Percentiles rank a stretch among this genome's conserved stretches.
These are phyloP conservation scores for Aureobasidium sp. DNA, from an alignment of 2,329 filamentous ascomycete genomes.

Conservation along the genomic window DNA sequence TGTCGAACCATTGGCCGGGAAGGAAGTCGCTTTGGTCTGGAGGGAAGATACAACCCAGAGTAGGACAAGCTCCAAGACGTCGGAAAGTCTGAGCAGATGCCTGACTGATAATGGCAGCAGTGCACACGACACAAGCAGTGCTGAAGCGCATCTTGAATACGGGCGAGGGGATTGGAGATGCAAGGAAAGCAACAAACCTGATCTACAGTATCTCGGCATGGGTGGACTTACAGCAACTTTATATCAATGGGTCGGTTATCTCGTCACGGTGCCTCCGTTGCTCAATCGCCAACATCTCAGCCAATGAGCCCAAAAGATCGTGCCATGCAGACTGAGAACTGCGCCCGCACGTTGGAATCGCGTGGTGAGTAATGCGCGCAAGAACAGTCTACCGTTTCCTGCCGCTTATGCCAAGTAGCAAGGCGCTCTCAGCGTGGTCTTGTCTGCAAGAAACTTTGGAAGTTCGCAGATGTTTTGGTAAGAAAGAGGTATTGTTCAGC, in stretches of 20 bases:
- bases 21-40: slow-evolving; percentile 69
- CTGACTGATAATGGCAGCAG: neutral
- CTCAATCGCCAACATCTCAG: neutral
- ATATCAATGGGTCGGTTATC: neutral
- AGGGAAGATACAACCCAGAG: slow-evolving; percentile 48
- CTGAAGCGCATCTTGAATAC: slow-evolving; percentile 1
- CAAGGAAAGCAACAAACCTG: neutral
- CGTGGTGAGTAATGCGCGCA: neutral
- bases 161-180: neutral
- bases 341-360: neutral
- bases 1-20: slow-evolving; percentile 75
- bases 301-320: neutral
- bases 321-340: neutral
- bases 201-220: neutral
- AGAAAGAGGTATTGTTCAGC: neutral
- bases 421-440: slow-evolving; percentile 3
- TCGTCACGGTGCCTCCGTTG: neutral
- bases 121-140: slow-evolving; percentile 11
- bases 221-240: neutral
- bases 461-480: neutral
- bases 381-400: neutral
- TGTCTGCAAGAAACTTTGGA: neutral
- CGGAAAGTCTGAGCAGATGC: slow-evolving; percentile 47
- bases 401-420: slow-evolving; percentile 1
- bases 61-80: slow-evolving; percentile 49